Evolutionary conservation across 164 flowering plant species (phyloP), one percentile per base, ranked within the genome.

Genomic region (Euptelea pleiosperma): DNA sequence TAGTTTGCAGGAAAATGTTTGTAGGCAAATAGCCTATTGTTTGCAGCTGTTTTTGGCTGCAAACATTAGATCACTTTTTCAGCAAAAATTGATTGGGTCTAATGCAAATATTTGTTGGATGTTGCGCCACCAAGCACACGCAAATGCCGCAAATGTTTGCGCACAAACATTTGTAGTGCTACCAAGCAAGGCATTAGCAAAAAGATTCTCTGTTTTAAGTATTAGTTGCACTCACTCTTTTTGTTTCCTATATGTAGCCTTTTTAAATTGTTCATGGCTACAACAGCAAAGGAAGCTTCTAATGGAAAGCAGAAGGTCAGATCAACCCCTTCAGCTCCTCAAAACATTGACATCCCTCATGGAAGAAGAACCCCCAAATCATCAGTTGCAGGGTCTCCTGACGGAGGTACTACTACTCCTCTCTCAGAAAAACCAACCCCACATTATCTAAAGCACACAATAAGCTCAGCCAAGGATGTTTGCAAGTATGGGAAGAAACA

Each of bases 361-460:
- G 68, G 50, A 7, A 62, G 24, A 26, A 59, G 31, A 46, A 25
- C 36, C 10, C 16, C 66, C 18, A 60, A 25, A 55, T 12, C 68
- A 45, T 25, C 50, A 1, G 10, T 18, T 45, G 35, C 64, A 25
- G 51, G 34, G 11, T 57, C 69, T 29, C 52, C 63, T 21, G 57
- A 50, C 1, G 55, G 43, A 44, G 51, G 50, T 35, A 24, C 6
- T 57, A 34, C 73, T 11, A 16, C 58, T 12, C 5, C 58, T 12
- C 5, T 60, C n/a, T 8, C 66, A 8, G 67, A 58, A 0, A 79
- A 75, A 61, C 57, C 52, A 36, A 30, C 52, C 24, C 86, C 84
- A 10, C 59, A 68, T 54, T 79, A 81, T 62, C 86, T 84, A 18
- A 76, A 50, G 52, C 77, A 79, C 2, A 84, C 86, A 11, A 18